Percentiles rank a stretch among this genome's conserved stretches.
Evolutionary conservation across 352 stramenopile genomes (phyloP).

Genomic region (Aphanomyces invadans): DNA sequence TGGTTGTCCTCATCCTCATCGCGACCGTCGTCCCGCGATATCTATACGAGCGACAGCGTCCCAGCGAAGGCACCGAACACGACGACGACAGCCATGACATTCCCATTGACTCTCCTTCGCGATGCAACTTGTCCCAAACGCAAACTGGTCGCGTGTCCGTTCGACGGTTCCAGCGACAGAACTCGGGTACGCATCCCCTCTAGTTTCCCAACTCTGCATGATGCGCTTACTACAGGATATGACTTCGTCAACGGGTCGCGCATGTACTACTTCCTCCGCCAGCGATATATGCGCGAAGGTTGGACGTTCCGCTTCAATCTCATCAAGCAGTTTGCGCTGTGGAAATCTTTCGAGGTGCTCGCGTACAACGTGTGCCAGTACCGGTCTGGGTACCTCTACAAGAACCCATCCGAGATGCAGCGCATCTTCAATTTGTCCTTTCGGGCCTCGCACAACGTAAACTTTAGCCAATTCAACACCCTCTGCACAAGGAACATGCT

Average conservation of each 20-base stretch:
- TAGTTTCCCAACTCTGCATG: slow-evolving; percentile 30
- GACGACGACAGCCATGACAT: slow-evolving; percentile 29
- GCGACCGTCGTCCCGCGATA: slow-evolving; percentile 76
- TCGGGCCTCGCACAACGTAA: slow-evolving; percentile 15
- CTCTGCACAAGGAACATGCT: slow-evolving; percentile 82
- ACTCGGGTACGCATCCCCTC: slow-evolving; percentile 17
- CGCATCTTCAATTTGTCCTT: slow-evolving; percentile 55
- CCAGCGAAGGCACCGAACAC: background rate
- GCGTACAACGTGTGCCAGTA: slow-evolving; percentile 86
- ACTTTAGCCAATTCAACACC: slow-evolving; percentile 65
- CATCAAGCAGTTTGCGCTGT: slow-evolving; percentile 75
- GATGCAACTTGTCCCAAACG: slow-evolving; percentile 19
- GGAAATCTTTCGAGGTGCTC: slow-evolving; percentile 83
- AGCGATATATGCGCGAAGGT: slow-evolving; percentile 71
- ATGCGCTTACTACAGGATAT: slow-evolving; percentile 39
- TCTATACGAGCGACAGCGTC: slow-evolving; percentile 32
- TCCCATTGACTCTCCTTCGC: slow-evolving; percentile 21
- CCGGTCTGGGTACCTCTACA: slow-evolving; percentile 82
- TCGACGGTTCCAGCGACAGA: slow-evolving; percentile 16
- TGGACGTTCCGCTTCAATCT: slow-evolving; percentile 75
- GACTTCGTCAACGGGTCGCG: slow-evolving; percentile 62
- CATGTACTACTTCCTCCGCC: slow-evolving; percentile 62
- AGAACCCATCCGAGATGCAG: slow-evolving; percentile 78
- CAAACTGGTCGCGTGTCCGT: slow-evolving; percentile 27
- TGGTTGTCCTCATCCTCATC: slow-evolving; percentile 73